These are phyloP conservation scores for Penicillium sp. DNA, from an alignment of 2,329 filamentous ascomycete genomes.

Conservation along the genomic window DNA sequence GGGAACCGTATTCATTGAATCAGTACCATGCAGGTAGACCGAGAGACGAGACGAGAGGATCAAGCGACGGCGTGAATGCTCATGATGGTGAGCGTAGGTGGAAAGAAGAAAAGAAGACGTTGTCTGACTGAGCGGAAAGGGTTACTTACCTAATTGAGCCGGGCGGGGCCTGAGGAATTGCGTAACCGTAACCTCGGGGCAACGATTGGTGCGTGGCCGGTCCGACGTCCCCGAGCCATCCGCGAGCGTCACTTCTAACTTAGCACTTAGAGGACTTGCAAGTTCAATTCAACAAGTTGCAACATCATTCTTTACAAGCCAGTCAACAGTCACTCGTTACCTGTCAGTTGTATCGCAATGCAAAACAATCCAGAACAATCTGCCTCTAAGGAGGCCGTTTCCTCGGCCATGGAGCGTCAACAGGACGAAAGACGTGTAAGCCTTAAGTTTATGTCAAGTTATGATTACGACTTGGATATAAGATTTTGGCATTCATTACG, in stretches of 20 bases:
- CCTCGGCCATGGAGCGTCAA: not conserved
- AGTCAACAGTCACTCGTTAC: too few species aligned
- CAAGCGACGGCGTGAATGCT: not conserved
- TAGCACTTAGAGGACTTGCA: too few species aligned
- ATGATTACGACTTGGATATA: not conserved
- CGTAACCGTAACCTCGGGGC: too few species aligned
- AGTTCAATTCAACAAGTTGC: too few species aligned
- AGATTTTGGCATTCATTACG: not conserved
- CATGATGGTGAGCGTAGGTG: not conserved
- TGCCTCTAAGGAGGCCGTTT: not conserved
- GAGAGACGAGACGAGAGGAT: not conserved
- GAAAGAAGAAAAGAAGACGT: not conserved
- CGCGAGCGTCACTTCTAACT: not conserved
- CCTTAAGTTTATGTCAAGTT: not conserved
- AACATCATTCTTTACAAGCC: too few species aligned
- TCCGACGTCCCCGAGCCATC: not conserved
- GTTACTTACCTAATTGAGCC: slow-evolving; percentile 1
- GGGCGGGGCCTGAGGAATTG: not conserved
- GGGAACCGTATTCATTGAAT: too few species aligned
- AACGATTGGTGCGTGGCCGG: not conserved
- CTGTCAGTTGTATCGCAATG: not conserved
- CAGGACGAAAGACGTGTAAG: slow-evolving; percentile 18
- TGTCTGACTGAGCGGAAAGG: not conserved
- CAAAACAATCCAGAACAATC: not conserved
- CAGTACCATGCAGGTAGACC: too few species aligned